phyloP scores from a whole-genome alignment of 257 asterid species.

The Przewalskia tangutica region DNA sequence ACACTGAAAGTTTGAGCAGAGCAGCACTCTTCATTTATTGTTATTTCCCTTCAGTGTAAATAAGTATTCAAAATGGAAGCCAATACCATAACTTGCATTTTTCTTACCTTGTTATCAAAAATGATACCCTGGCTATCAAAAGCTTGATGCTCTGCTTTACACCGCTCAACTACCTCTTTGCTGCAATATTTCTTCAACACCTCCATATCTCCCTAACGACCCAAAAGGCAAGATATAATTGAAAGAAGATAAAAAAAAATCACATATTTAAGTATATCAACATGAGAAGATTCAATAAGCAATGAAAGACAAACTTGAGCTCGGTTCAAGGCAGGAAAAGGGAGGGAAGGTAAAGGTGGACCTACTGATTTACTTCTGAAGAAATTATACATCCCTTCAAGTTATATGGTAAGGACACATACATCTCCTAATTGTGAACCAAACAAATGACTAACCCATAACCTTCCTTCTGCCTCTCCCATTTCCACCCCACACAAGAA shows the following conservation, averaged over 20 bases:
- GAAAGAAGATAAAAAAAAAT: neutral
- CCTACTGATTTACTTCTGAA: neutral
- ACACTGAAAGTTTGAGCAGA: neutral
- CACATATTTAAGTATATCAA: constrained; percentile 1
- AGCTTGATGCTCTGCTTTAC: constrained; percentile 80
- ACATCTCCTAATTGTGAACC: neutral
- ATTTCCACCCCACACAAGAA: constrained; percentile 6
- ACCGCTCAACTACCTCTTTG: constrained; percentile 72
- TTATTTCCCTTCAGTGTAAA: neutral
- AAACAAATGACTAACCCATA: constrained; percentile 13
- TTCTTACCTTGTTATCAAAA: constrained; percentile 75
- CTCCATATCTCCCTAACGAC: constrained; percentile 54
- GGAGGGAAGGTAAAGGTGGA: neutral
- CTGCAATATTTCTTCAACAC: constrained; percentile 68
- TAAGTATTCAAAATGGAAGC: neutral
- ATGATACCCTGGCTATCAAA: constrained; percentile 62
- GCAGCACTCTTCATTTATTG: neutral
- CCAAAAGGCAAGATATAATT: neutral
- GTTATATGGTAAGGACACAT: neutral
- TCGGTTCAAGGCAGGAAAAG: neutral
- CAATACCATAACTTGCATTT: neutral
- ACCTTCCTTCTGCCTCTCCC: neutral
- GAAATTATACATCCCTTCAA: neutral
- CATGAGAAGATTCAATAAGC: neutral
- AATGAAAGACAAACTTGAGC: neutral